Conservation (phyloP, 805 yeast species). For the Debaryomyces maramus region DNA sequence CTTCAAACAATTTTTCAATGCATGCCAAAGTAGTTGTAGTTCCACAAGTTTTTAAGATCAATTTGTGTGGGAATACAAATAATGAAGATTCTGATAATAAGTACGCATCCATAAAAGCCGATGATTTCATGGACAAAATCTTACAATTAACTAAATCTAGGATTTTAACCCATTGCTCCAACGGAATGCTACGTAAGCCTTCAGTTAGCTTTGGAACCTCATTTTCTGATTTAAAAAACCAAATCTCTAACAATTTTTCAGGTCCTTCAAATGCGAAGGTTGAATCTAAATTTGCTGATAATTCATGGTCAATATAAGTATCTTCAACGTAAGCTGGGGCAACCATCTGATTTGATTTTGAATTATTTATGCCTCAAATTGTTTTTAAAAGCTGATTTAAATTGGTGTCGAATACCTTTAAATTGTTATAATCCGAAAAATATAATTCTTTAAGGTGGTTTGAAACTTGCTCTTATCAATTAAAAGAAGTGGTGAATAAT, state of each 20-base stretch:
- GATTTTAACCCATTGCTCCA: constrained; percentile 66
- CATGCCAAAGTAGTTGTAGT: constrained; percentile 89
- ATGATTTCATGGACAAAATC: constrained; percentile 74
- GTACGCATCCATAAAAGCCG: constrained; percentile 72
- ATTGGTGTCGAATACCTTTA: neutral
- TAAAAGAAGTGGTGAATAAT: constrained; percentile 13
- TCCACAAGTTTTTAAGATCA: constrained; percentile 92
- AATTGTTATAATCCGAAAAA: neutral
- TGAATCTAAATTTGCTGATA: constrained; percentile 79
- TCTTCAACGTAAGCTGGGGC: constrained; percentile 45
- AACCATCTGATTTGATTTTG: constrained; percentile 30
- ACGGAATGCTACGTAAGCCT: constrained; percentile 65
- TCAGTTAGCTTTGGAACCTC: constrained; percentile 36
- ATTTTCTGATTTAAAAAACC: constrained; percentile 65
- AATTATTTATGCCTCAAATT: constrained; percentile 1
- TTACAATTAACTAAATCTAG: constrained; percentile 86
- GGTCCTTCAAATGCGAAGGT: constrained; percentile 97
- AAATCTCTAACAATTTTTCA: constrained; percentile 85
- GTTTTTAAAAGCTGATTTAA: constrained; percentile 1
- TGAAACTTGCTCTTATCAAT: constrained; percentile 42
- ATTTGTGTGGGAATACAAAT: constrained; percentile 82
- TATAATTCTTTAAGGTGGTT: no score
- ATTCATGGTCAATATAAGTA: constrained; percentile 71
- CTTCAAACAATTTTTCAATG: constrained; percentile 59
- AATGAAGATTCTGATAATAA: constrained; percentile 85